These are phyloP conservation scores for Podila epigama DNA, from an alignment of 192 early-diverging fungal species.

Conservation along the genomic window DNA sequence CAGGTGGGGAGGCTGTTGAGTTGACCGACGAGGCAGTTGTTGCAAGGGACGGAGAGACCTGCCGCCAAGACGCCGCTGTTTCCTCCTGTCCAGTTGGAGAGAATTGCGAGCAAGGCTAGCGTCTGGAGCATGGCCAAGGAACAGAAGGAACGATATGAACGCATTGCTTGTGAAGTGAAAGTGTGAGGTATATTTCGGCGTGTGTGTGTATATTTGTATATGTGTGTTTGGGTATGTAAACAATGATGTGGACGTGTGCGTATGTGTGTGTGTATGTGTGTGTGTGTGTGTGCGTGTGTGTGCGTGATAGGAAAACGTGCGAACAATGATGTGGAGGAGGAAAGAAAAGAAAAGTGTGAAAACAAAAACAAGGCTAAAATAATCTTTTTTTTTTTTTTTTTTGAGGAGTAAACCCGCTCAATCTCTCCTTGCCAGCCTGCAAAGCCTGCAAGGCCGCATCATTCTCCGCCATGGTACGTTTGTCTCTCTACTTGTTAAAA, in stretches of 20 bases:
- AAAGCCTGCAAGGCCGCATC: too few species aligned
- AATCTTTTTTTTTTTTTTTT: too few species aligned
- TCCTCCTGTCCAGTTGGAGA: not conserved
- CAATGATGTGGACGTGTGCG: too few species aligned
- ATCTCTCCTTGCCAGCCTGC: too few species aligned
- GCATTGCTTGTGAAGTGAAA: slow-evolving; percentile 1
- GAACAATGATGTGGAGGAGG: not conserved
- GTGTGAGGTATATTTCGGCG: not conserved
- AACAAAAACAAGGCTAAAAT: too few species aligned
- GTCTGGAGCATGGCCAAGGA: not conserved
- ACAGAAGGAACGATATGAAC: not conserved
- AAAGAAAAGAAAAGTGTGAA: too few species aligned
- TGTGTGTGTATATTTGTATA: not conserved
- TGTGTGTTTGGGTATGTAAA: not conserved
- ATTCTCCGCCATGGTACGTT: too few species aligned
- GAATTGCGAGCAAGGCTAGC: slow-evolving; percentile 6
- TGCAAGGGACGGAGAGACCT: slow-evolving; percentile 29
- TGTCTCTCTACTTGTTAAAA: too few species aligned
- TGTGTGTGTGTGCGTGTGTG: too few species aligned
- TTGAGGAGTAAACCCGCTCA: too few species aligned
- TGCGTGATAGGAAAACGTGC: not conserved
- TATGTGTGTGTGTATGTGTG: too few species aligned
- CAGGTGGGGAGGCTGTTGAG: slow-evolving; percentile 13
- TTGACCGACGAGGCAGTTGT: slow-evolving; percentile 22
- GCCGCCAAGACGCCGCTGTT: slow-evolving; percentile 13